Conservation (phyloP, 2,329 filamentous ascomycete species). For the Sclerotinia trifoliorum region DNA sequence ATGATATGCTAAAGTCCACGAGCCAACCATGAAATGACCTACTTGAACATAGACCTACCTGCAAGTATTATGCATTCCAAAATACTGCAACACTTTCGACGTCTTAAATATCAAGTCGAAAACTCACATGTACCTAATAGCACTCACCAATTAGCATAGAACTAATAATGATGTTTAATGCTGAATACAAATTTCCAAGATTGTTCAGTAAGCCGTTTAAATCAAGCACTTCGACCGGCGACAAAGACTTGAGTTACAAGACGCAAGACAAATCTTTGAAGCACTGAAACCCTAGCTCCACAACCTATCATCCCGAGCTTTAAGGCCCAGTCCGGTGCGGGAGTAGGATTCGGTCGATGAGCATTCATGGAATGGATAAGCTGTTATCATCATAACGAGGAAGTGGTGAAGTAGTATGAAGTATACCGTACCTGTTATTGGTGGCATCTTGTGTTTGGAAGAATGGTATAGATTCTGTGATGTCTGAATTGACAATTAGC, state of each 20-base stretch:
- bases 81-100: too few species aligned
- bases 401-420: slow-evolving; percentile 16
- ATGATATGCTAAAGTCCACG: too few species aligned
- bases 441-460: background rate
- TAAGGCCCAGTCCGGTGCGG: slow-evolving; percentile 60
- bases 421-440: slow-evolving; percentile 29
- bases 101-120: background rate
- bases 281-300: slow-evolving; percentile 71
- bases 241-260: slow-evolving; percentile 50
- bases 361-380: slow-evolving; percentile 76
- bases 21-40: background rate
- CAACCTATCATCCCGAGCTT: slow-evolving; percentile 65
- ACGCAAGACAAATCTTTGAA: slow-evolving; percentile 53
- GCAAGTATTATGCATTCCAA: background rate
- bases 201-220: slow-evolving; percentile 46
- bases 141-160: slow-evolving; percentile 16
- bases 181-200: background rate
- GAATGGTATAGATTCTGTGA: background rate
- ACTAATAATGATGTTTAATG: slow-evolving; percentile 16
- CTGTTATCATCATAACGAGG: slow-evolving; percentile 56
- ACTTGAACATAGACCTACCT: slow-evolving; percentile 10
- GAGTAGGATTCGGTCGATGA: slow-evolving; percentile 68
- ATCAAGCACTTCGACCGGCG: slow-evolving; percentile 65
- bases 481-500: slow-evolving; percentile 17
- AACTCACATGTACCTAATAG: slow-evolving; percentile 14